Base-by-base conservation (phyloP, 1,284 basidiomycete species). In the Neonothopanus nambi region DNA sequence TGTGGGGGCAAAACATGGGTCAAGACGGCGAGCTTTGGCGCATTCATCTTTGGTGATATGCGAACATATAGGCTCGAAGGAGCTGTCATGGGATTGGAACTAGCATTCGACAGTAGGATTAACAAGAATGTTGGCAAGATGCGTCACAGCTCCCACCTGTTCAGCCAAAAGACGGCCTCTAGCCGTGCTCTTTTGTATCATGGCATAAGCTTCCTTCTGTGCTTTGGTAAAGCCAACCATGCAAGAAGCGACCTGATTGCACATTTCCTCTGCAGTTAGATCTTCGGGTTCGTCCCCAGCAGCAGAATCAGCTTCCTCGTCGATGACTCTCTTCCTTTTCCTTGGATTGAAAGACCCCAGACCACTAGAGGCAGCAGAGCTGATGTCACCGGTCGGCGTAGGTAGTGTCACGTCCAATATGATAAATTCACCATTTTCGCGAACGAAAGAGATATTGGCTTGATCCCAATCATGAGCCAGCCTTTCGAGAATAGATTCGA, bases 31-130 rank as follows among this genome's bases (percentile, higher is more conserved):
- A 5, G 80, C 74, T 64, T 81, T 86, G 17, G 79, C 73, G 63
- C 93, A 95, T 11, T 91, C 88, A 37, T 87, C 83, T 65, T 91
- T 89, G 6, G 93, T 95, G 53, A 93, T 87, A 57, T 87, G 77
- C 13, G 81, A 71, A 62, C 93, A 95, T 46, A 95, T 87, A 11
- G 93, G 89, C 63, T 93, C 90, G 67, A 95, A 95, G 28, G 69
- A 72, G 17, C 79, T 79, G 43, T 79, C 77, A 20, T 72, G 50
- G 2, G 84, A 81, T 35, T 68, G 79, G 63, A 88, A 87, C 89
- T 91, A 61, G 9, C 13, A 15, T 23, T 30, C 35, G 40, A 18
- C n/a, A n/a, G n/a, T n/a, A 11, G 49, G 23, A n/a, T 38, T 3
- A 23, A 30, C 12, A 21, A 48, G 33, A 28, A 9, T 2, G 40